Base-by-base conservation (phyloP, 1,139 yeast species). In the Wickerhamomyces sp. region DNA sequence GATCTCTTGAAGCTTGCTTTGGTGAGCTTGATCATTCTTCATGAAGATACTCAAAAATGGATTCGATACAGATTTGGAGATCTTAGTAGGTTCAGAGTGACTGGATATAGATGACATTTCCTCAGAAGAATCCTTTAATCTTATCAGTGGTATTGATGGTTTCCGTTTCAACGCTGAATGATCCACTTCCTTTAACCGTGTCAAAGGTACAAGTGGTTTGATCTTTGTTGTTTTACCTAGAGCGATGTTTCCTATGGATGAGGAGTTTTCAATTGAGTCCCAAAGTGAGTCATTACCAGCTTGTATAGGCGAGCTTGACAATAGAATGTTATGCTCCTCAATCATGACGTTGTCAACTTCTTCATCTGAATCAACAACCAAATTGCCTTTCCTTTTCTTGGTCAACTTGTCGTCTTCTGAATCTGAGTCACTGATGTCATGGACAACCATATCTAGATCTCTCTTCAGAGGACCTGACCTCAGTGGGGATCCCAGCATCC, bases 221-320 rank as follows among this genome's bases (percentile, higher is more conserved):
- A 18, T 18, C 23, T 18, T 18, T 18, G 23, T 4, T 18, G 15
- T n/a, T 33, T 13, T 33, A 13, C 35, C 7, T 3, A 33, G n/a
- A 13, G 23, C 9, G 14, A 33, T n/a, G 10, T n/a, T n/a, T 9
- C 15, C 35, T 8, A 13, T 11, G 14, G 35, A 13, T 33, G 15
- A n/a, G 14, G n/a, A 11, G 14, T 33, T 15, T 4, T 15, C 15
- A n/a, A 33, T 13, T n/a, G 15, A 33, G 23, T 18, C 23, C 23
- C 23, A 18, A 18, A 18, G 23, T 18, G 23, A 18, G 23, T 18
- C 23, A 18, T 18, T 18, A 18, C 23, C 23, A 33, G 34, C 26
- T 9, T 10, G 10, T 13, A 34, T 41, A 7, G 33, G 40, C 5
- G 40, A 14, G 23, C 44, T 37, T 34, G 49, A 41, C 11, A 44